Evolutionary conservation across 2,329 filamentous ascomycete species (phyloP).

Genomic region (Seiridium unicorne): DNA sequence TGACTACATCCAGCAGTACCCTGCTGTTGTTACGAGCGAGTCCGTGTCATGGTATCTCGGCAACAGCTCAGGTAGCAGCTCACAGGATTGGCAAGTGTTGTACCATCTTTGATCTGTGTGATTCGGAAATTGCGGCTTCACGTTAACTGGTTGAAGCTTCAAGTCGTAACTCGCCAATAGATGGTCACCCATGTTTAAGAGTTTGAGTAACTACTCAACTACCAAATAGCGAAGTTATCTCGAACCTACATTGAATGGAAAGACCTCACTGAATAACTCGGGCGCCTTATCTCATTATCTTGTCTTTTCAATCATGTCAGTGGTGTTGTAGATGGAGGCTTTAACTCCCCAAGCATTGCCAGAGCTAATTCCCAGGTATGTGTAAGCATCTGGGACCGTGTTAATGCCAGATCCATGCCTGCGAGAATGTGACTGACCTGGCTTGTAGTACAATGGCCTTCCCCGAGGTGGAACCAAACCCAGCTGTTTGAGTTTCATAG

Average conservation of each 20-base stretch:
- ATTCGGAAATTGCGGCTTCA: too few species aligned
- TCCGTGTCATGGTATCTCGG: too few species aligned
- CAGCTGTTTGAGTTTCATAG: constrained; percentile 60
- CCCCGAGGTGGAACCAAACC: constrained; percentile 51
- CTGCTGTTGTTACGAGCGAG: too few species aligned
- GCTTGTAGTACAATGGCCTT: constrained; percentile 74
- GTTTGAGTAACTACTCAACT: too few species aligned
- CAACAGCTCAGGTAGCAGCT: too few species aligned
- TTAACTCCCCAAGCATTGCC: constrained; percentile 62
- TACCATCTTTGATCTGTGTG: too few species aligned
- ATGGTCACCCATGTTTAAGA: too few species aligned
- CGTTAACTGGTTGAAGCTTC: too few species aligned
- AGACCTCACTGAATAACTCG: too few species aligned
- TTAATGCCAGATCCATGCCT: neutral
- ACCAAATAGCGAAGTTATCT: constrained; percentile 7
- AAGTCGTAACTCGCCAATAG: too few species aligned
- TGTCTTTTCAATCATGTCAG: constrained; percentile 32
- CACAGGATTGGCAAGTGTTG: too few species aligned
- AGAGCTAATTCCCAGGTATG: constrained; percentile 60
- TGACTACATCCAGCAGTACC: too few species aligned
- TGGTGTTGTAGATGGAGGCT: constrained; percentile 55
- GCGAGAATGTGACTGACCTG: constrained; percentile 45
- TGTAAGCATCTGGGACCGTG: constrained; percentile 58
- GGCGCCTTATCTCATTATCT: constrained; percentile 10
- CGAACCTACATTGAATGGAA: neutral